Conservation (phyloP, 2,329 filamentous ascomycete genomes). For the Trichoderma sp. region DNA sequence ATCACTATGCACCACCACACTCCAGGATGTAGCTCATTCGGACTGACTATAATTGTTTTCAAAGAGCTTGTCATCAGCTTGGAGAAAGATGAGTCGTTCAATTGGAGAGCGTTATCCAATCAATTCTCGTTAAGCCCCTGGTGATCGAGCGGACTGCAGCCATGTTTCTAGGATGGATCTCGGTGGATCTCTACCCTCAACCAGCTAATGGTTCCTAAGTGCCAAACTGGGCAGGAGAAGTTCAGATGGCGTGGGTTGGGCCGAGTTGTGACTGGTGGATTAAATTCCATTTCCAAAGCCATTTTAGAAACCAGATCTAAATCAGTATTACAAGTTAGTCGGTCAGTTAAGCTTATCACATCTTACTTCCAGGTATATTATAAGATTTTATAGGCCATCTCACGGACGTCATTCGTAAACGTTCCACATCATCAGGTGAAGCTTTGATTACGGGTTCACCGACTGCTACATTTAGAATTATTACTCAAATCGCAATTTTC, state of each 20-base stretch:
- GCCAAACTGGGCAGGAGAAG: neutral
- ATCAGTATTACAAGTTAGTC: neutral
- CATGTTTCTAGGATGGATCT: conserved; percentile 25
- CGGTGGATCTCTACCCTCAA: conserved; percentile 16
- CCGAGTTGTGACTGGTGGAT: conserved; percentile 27
- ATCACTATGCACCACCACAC: neutral
- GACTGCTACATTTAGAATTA: neutral
- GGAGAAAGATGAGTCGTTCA: conserved; percentile 7
- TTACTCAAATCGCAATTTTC: neutral
- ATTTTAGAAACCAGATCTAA: conserved; percentile 8
- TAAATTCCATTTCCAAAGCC: conserved; percentile 15
- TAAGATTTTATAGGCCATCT: neutral
- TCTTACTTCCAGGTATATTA: neutral
- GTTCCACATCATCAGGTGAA: neutral
- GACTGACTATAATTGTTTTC: neutral
- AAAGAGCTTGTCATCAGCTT: neutral
- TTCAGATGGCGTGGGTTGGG: neutral
- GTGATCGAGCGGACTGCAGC: neutral
- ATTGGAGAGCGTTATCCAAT: neutral
- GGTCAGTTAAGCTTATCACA: neutral
- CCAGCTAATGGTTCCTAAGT: neutral
- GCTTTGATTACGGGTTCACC: neutral
- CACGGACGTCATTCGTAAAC: neutral
- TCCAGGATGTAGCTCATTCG: neutral
- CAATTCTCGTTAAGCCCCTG: neutral